Conservation (phyloP, 2,329 filamentous ascomycete species). For the Pseudogymnoascus sp. region DNA sequence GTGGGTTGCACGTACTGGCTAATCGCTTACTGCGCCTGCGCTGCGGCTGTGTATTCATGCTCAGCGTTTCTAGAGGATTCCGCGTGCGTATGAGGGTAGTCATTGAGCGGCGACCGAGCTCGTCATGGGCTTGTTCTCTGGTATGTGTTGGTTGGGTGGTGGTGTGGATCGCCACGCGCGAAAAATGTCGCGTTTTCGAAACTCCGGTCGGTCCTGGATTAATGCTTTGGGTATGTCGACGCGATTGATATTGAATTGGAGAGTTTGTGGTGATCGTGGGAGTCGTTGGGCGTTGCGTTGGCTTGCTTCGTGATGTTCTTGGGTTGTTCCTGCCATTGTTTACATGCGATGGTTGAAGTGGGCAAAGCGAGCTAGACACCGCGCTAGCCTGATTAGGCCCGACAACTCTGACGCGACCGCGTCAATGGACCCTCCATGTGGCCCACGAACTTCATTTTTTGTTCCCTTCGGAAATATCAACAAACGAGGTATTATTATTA, state of each 20-base stretch:
- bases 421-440: background rate
- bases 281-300: conserved; percentile 1
- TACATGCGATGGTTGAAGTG: background rate
- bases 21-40: conserved; percentile 55
- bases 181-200: conserved; percentile 5
- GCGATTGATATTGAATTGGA: background rate
- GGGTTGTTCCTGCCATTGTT: conserved; percentile 6
- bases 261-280: background rate
- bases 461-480: background rate
- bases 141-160: background rate
- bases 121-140: conserved; percentile 1
- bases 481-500: background rate
- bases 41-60: conserved; percentile 54
- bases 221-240: background rate
- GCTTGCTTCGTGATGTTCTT: conserved; percentile 6
- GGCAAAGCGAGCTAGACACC: background rate
- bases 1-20: conserved; percentile 42
- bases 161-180: background rate
- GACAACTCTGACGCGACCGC: conserved; percentile 6
- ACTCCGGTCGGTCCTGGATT: background rate
- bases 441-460: background rate
- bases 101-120: conserved; percentile 41
- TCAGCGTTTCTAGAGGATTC: conserved; percentile 57
- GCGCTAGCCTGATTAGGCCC: background rate
- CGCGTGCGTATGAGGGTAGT: conserved; percentile 59